Percentiles rank a stretch among this genome's conserved stretches.
These are phyloP conservation scores for Mycena alexandri DNA, from an alignment of 768 basidiomycete species.

Conservation along the genomic window DNA sequence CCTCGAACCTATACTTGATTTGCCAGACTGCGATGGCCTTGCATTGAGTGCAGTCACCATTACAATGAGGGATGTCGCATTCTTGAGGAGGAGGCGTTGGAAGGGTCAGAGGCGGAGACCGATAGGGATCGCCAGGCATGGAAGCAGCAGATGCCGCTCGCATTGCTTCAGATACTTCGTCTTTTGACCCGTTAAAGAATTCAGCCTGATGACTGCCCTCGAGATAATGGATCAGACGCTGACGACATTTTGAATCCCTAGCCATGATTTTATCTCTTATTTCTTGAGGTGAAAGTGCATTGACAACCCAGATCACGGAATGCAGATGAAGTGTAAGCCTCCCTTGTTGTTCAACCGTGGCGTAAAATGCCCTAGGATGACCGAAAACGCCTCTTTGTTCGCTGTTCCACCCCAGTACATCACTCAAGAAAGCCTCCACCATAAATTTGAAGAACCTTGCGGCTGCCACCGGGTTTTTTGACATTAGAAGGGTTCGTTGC, in stretches of 20 bases:
- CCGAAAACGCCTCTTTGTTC: conserved; percentile 44
- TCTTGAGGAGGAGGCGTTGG: too few species aligned
- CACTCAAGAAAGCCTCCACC: conserved; percentile 44
- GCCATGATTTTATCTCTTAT: conserved; percentile 45
- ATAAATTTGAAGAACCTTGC: conserved; percentile 51
- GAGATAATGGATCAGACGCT: conserved; percentile 44
- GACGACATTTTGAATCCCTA: conserved; percentile 41
- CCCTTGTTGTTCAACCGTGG: conserved; percentile 53
- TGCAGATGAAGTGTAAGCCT: conserved; percentile 53
- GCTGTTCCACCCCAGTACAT: conserved; percentile 39
- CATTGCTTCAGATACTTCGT: conserved; percentile 16
- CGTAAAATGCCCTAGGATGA: conserved; percentile 46
- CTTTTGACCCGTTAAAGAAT: conserved; percentile 42
- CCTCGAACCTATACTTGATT: too few species aligned
- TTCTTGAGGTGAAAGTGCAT: conserved; percentile 48
- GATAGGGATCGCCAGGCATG: too few species aligned
- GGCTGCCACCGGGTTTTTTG: too few species aligned
- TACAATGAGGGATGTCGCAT: too few species aligned
- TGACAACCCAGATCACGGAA: conserved; percentile 50
- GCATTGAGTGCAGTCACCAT: too few species aligned
- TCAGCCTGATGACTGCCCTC: conserved; percentile 48
- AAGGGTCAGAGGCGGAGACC: too few species aligned
- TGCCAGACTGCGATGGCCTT: too few species aligned
- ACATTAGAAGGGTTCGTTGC: too few species aligned
- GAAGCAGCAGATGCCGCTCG: too few species aligned